Evolutionary conservation across 2,329 filamentous ascomycete genomes (phyloP), one percentile per base, ranked within the genome.

Genomic region (Diaporthe vaccinii): DNA sequence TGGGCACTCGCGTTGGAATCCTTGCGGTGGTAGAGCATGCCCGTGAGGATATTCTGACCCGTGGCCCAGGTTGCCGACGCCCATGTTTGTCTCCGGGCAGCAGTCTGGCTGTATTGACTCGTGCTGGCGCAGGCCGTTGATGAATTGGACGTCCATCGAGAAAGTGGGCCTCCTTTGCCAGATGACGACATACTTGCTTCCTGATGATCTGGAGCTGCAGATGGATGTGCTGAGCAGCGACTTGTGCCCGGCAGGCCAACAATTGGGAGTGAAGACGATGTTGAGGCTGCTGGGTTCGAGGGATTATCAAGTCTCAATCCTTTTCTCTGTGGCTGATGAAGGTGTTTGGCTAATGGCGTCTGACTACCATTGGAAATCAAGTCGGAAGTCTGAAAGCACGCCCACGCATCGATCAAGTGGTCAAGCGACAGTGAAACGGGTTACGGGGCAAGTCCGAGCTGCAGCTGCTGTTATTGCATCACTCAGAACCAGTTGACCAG

Each of bases 41-140:
- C 73, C 12, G 75, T 75, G 53, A 76, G 62, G 34, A 76, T 69
- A 15, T 71, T 75, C 62, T 76, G 75, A 28, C 75, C 75, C 4
- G 75, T 75, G 17, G 73, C 62, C 75, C 73, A 76, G 15, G 75
- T 76, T 6, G 73, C 73, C 10, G 75, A 73, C 3, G 75, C 75
- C 75, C 75, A 76, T 70, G 75, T 74, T 51, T 76, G 75, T 59
- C 73, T 61, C 8, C 69, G 75, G 12, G 36, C 61, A 28, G 58
- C 57, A n/a, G 6, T 70, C n/a, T 75, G 75, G 57, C 25, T 65
- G 58, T 67, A 72, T 44, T 62, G 72, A 28, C 51, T 34, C 44
- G 51, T 31, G 73, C 71, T 73, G 25, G n/a, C 71, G 36, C 71
- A 75, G 31, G 71, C 71, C 20, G 73, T 49, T 72, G 72, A 69